These are phyloP conservation scores for Colletotrichum chlorophyti DNA, from an alignment of 2,329 filamentous ascomycete genomes.

Conservation along the genomic window DNA sequence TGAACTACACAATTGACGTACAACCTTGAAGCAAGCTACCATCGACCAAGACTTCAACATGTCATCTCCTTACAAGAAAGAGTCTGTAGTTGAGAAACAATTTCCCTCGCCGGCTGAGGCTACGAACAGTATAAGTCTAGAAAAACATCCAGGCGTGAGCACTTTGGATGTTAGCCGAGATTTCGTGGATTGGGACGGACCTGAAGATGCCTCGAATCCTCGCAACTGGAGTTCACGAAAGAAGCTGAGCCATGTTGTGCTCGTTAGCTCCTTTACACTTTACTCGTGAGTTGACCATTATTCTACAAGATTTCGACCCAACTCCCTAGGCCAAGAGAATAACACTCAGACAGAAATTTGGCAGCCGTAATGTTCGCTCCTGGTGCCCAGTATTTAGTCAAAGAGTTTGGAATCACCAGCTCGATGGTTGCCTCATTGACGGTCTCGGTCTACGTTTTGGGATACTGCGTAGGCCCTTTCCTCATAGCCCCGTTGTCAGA, in stretches of 20 bases:
- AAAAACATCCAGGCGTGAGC: slow-evolving; percentile 24
- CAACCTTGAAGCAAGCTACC: too few relatives aligned
- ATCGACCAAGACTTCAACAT: not conserved
- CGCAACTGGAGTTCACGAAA: slow-evolving; percentile 61
- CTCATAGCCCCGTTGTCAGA: slow-evolving; percentile 54
- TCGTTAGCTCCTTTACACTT: slow-evolving; percentile 49
- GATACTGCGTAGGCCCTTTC: slow-evolving; percentile 65
- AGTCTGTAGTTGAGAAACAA: not conserved
- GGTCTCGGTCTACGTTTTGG: slow-evolving; percentile 70
- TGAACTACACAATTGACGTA: too few relatives aligned
- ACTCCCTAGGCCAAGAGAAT: too few relatives aligned
- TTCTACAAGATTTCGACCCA: too few relatives aligned
- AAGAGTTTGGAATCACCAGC: slow-evolving; percentile 55
- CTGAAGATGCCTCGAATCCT: slow-evolving; percentile 63
- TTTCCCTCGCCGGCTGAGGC: not conserved
- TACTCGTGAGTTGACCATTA: slow-evolving; percentile 35
- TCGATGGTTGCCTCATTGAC: slow-evolving; percentile 56
- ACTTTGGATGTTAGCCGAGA: too few relatives aligned
- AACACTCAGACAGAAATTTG: not conserved
- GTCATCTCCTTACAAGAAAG: not conserved
- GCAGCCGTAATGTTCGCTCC: slow-evolving; percentile 65
- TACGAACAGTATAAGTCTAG: not conserved
- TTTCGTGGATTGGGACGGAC: slow-evolving; percentile 65
- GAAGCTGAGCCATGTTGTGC: slow-evolving; percentile 40
- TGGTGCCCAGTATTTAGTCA: slow-evolving; percentile 56